phyloP scores from a whole-genome alignment of 192 early-diverging fungal species.

The Entomortierella chlamydospora region DNA sequence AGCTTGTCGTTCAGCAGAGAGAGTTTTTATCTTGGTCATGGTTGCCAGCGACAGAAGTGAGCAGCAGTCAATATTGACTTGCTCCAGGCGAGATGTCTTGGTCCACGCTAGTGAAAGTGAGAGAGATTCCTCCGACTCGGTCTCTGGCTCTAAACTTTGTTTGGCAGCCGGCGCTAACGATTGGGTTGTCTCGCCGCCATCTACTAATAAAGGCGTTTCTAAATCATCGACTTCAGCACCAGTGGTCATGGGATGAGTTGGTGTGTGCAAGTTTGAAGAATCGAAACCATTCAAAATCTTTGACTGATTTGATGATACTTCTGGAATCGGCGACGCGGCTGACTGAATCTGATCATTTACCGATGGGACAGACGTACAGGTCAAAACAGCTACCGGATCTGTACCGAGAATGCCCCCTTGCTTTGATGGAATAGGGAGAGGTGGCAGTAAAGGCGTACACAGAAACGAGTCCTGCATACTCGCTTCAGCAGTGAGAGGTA shows the following conservation, averaged over 20 bases:
- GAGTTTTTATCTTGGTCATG: conserved; percentile 28
- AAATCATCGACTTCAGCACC: no score
- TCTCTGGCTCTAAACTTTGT: not conserved
- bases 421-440: conserved; percentile 45
- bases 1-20: conserved; percentile 15
- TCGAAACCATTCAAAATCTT: not conserved
- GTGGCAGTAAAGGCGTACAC: conserved; percentile 21
- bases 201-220: no score
- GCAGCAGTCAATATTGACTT: conserved; percentile 48
- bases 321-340: not conserved
- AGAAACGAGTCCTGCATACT: not conserved
- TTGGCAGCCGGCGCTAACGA: not conserved
- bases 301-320: no score
- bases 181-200: not conserved
- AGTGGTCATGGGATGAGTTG: not conserved
- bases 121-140: not conserved
- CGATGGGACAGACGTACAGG: not conserved
- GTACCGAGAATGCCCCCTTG: not conserved
- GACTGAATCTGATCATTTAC: not conserved
- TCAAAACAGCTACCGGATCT: not conserved
- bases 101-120: conserved; percentile 15
- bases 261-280: not conserved
- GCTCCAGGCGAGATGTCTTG: conserved; percentile 27
- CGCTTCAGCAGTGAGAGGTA: conserved; percentile 7
- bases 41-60: conserved; percentile 20